These are phyloP conservation scores for Leishmania tropica DNA, from an alignment of 208 protist genomes.

Conservation along the genomic window DNA sequence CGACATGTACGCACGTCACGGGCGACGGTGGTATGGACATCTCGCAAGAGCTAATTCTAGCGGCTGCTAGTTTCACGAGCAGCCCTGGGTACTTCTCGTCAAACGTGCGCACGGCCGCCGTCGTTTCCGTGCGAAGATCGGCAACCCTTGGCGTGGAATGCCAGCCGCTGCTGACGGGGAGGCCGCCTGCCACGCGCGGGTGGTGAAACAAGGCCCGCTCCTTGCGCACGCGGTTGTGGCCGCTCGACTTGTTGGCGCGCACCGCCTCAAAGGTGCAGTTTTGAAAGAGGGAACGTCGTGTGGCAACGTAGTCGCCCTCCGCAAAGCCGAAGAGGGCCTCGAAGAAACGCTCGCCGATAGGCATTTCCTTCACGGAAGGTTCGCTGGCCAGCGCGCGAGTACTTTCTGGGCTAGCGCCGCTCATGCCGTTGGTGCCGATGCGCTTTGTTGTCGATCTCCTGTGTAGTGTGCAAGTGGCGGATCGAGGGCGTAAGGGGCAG, in stretches of 20 bases:
- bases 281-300: constrained; percentile 19
- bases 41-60: background rate
- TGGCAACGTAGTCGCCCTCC: constrained; percentile 28
- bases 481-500: background rate
- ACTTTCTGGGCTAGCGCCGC: background rate
- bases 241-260: background rate
- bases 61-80: constrained; percentile 3
- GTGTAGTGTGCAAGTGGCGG: background rate
- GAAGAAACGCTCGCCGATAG: constrained; percentile 31
- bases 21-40: background rate
- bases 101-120: constrained; percentile 20
- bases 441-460: background rate
- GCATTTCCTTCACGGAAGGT: background rate
- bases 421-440: background rate
- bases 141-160: constrained; percentile 46
- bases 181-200: constrained; percentile 2
- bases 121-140: constrained; percentile 41
- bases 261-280: constrained; percentile 21
- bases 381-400: background rate
- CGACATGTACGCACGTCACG: constrained; percentile 30
- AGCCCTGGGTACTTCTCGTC: constrained; percentile 26
- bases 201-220: constrained; percentile 32
- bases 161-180: constrained; percentile 34
- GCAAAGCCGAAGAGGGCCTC: constrained; percentile 40
- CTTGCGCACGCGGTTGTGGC: constrained; percentile 6